Base-by-base conservation (phyloP, 2,329 filamentous ascomycete genomes). In the Aspergillus floridensis region DNA sequence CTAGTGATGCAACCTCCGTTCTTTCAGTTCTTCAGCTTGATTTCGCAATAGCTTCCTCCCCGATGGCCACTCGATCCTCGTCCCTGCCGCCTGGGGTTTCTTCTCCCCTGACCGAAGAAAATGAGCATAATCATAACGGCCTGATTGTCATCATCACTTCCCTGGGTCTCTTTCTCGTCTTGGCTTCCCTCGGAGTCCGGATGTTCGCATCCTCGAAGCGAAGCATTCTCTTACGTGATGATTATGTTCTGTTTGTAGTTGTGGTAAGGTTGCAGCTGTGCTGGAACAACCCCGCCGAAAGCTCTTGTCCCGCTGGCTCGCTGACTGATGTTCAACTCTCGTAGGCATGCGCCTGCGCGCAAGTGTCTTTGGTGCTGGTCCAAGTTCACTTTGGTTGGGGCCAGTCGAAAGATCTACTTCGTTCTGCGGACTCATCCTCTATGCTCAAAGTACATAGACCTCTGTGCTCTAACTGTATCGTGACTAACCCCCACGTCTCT, bases 331-430 rank as follows among this genome's bases (percentile, higher is more conserved):
- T 16, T 21, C 16, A 41, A 35, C 32, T 12, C 11, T 12, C 53
- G 22, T 59, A 78, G 77, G 24, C 69, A 5, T 59, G 77, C 24
- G 68, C 74, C 6, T 63, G 74, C 4, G 59, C 73, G 4, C 78
- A 81, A 63, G 71, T 73, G 5, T 68, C 71, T 1, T 53, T 77
- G 5, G 69, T 78, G 0, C 76, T 80, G 29, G 60, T 71, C 0
- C 72, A 74, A 49, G 71, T 79, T 1, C 62, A 70, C 10, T 63
- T 70, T 48, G 79, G 79, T 2, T 77, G 78, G 63, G 79, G 79
- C 4, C 76, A 74, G 47, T 67, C 71, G 1, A 58, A 63, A 7
- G 59, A 66, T 0, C 54, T 73, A 5, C 65, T 77, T 2, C 22
- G 60, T 1, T 41, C 56, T 1, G 19, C 51, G 0, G 53, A 70